phyloP scores from a whole-genome alignment of 495 filamentous ascomycete species.

The Pseudomonodictys pantanalensis region DNA sequence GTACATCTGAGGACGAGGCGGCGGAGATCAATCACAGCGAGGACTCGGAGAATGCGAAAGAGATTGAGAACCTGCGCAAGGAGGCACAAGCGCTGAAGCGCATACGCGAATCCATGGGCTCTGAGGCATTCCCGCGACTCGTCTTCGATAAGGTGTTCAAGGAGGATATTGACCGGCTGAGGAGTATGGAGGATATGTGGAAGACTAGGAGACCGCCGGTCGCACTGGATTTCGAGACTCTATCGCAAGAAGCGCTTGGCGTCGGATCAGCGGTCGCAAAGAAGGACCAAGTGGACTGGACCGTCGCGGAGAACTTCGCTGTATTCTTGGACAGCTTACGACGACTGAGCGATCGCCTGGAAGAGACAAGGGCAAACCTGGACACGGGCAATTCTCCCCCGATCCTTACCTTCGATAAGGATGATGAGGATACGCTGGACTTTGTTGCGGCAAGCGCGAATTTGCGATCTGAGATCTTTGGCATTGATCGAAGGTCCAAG shows the following conservation, averaged over 20 bases:
- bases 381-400: slow-evolving; percentile 51
- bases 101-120: slow-evolving; percentile 80
- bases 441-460: slow-evolving; percentile 92
- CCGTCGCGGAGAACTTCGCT: slow-evolving; percentile 70
- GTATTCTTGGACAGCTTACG: slow-evolving; percentile 83
- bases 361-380: slow-evolving; percentile 54
- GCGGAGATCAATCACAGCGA: slow-evolving; percentile 72
- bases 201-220: slow-evolving; percentile 73
- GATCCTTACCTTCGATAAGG: slow-evolving; percentile 89
- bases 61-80: slow-evolving; percentile 79
- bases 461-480: slow-evolving; percentile 78
- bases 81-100: slow-evolving; percentile 80
- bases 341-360: slow-evolving; percentile 69
- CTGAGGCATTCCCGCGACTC: slow-evolving; percentile 69
- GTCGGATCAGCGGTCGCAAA: slow-evolving; percentile 55
- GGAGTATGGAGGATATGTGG: slow-evolving; percentile 97
- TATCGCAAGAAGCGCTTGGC: slow-evolving; percentile 50
- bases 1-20: slow-evolving; percentile 80
- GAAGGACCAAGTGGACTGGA: slow-evolving; percentile 78
- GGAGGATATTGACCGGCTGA: slow-evolving; percentile 76
- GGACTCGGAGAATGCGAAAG: slow-evolving; percentile 78
- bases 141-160: slow-evolving; percentile 93
- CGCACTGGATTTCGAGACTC: slow-evolving; percentile 61
- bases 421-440: slow-evolving; percentile 91
- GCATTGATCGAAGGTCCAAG: slow-evolving; percentile 81